Base-by-base conservation (phyloP, 2,329 filamentous ascomycete species). In the Thielaviopsis euricoi region DNA sequence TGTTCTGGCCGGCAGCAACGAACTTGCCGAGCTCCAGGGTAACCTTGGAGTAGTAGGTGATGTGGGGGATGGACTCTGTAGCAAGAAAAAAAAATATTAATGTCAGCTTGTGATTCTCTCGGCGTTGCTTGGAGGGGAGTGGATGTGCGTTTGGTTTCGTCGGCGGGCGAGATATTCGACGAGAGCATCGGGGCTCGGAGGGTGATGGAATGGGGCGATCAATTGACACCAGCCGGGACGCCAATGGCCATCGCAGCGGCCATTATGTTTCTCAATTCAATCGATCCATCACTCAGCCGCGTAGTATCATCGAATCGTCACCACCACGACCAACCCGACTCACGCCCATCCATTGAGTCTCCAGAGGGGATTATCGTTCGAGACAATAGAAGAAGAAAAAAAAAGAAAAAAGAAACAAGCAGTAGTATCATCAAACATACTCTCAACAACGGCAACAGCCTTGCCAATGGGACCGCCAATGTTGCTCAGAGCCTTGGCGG, bases 21-120 rank as follows among this genome's bases (percentile, higher is more conserved):
- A 96, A 79, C 80, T 87, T 95, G 70, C 80, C 80, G 61, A 97
- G 78, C 78, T 98, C 93, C 63, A 90, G 75, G 66, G 79, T 86
- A 69, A 97, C 91, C 71, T 83, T 87, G 67, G 85, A 83, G 79
- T 97, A 98, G 82, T 96, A 96, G 70, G 94, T 70, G 63, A 89
- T 85, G 62, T 84, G 83, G 65, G 93, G 93, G 65, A 90, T 81
- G 76, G 93, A 79, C 72, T 83, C 91, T 96, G 69, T 60, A 26
- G 25, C 17, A 15, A 50, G 49, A 52, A 62, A 56, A 60, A 57
- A 40, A 59, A 12, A 50, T 22, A 19, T 2, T 19, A 59, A 50
- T 58, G 53, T 43, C 33, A 25, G 17, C 33, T 61, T 49, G 50
- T 29, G 58, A 15, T 7, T 19, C 48, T 56, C 15, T n/a, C n/a